phyloP scores from a whole-genome alignment of 2,329 filamentous ascomycete genomes.

The Iodosphaeria phyllophila region DNA sequence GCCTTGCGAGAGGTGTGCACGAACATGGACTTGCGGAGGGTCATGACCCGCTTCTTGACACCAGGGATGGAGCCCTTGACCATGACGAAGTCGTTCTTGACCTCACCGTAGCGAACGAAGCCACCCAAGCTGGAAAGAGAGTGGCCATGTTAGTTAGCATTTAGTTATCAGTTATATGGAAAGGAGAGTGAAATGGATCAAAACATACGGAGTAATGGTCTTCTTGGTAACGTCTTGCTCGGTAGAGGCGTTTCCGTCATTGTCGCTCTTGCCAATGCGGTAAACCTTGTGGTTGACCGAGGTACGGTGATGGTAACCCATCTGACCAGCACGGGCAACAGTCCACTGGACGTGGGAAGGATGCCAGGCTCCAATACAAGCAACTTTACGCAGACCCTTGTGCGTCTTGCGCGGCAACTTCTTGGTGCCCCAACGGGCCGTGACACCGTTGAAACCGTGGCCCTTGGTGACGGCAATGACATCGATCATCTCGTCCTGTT shows the following conservation, averaged over 20 bases:
- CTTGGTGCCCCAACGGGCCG: constrained; percentile 97
- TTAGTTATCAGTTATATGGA: too few relatives aligned
- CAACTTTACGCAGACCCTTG: constrained; percentile 99
- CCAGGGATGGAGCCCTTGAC: constrained; percentile 95
- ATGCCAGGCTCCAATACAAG: constrained; percentile 99
- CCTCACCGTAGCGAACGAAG: constrained; percentile 97
- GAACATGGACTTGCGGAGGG: constrained; percentile 98
- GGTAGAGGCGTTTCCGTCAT: constrained; percentile 84
- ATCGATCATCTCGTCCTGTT: constrained; percentile 99
- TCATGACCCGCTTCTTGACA: constrained; percentile 99
- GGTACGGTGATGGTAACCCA: constrained; percentile 99
- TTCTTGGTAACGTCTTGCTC: constrained; percentile 98
- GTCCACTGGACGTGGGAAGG: constrained; percentile 99
- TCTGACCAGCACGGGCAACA: constrained; percentile 98
- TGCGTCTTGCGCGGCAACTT: constrained; percentile 99
- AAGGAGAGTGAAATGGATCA: not conserved
- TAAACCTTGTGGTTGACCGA: constrained; percentile 99
- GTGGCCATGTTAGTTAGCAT: constrained; percentile 21
- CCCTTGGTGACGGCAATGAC: constrained; percentile 99
- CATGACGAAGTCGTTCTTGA: constrained; percentile 98
- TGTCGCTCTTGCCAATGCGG: constrained; percentile 84
- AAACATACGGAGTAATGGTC: constrained; percentile 93
- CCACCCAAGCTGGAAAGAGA: constrained; percentile 70
- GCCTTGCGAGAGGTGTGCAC: constrained; percentile 87
- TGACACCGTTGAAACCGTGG: constrained; percentile 97